Evolutionary conservation across 176 grass and related monocot genomes (phyloP).

Genomic region (Rhipidocladum racemiflorum): DNA sequence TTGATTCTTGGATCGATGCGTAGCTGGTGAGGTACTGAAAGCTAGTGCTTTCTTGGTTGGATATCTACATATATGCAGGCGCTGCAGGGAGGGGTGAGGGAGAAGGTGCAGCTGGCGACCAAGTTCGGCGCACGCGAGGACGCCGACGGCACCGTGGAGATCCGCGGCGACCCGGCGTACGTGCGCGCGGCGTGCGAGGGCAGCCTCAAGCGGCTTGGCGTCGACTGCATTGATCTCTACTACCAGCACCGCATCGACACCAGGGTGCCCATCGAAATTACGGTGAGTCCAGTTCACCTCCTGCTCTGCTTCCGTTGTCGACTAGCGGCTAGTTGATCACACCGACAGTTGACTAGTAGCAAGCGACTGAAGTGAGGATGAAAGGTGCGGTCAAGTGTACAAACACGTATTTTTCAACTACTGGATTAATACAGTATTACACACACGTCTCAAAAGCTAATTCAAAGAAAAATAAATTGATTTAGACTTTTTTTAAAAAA

Average conservation of each 20-base stretch:
- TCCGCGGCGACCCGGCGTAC: not conserved
- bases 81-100: slow-evolving; percentile 39
- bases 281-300: slow-evolving; percentile 22
- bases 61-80: slow-evolving; percentile 26
- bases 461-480: no score
- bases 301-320: not conserved
- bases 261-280: slow-evolving; percentile 44
- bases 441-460: no score
- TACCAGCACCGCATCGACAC: slow-evolving; percentile 48
- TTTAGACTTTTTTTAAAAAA: no score
- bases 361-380: no score
- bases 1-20: no score
- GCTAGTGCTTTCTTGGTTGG: no score
- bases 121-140: slow-evolving; percentile 38
- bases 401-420: no score
- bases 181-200: slow-evolving; percentile 35
- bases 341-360: no score
- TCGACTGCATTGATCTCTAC: slow-evolving; percentile 51
- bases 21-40: no score
- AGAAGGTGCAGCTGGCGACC: slow-evolving; percentile 52
- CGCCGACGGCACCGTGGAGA: not conserved
- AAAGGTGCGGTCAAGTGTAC: no score
- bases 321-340: no score
- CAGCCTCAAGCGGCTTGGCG: slow-evolving; percentile 35
- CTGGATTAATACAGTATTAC: no score